A percentile compares a stretch with the other conserved stretches of the same genome.
phyloP scores from a whole-genome alignment of 352 stramenopile species.

The Phytophthora cactorum region DNA sequence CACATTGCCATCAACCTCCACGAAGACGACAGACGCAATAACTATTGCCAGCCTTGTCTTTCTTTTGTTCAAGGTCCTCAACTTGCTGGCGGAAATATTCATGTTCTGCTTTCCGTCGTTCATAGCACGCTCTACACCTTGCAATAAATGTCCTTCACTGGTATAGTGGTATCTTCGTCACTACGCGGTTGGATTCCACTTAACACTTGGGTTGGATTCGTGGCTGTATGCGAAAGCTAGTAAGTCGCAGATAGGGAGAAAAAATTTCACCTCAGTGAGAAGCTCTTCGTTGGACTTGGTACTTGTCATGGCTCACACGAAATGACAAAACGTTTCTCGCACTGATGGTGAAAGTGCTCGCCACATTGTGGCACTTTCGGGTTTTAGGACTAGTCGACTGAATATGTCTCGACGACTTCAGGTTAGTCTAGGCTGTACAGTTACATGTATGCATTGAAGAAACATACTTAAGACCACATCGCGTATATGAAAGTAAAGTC shows the following conservation, averaged over 20 bases:
- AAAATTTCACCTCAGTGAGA: neutral
- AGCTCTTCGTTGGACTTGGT: constrained; percentile 9
- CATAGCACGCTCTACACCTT: constrained; percentile 18
- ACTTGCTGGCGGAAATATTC: constrained; percentile 4
- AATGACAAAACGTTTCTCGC: neutral
- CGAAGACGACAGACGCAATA: neutral
- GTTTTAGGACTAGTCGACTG: no score
- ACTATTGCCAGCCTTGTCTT: neutral
- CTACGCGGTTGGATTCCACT: neutral
- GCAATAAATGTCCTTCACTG: neutral
- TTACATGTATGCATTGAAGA: no score
- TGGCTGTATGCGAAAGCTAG: neutral
- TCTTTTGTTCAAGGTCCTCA: neutral
- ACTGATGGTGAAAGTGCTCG: neutral
- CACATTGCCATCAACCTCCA: neutral
- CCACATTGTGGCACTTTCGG: no score
- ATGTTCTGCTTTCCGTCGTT: constrained; percentile 25
- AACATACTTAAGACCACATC: neutral
- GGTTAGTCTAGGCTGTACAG: no score
- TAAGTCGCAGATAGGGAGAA: neutral
- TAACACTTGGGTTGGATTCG: neutral
- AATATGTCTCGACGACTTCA: no score
- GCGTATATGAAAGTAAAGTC: neutral
- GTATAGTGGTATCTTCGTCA: no score
- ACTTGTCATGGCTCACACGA: neutral